Conservation (phyloP, 2,329 filamentous ascomycete species). For the Plenodomus biglobosus region DNA sequence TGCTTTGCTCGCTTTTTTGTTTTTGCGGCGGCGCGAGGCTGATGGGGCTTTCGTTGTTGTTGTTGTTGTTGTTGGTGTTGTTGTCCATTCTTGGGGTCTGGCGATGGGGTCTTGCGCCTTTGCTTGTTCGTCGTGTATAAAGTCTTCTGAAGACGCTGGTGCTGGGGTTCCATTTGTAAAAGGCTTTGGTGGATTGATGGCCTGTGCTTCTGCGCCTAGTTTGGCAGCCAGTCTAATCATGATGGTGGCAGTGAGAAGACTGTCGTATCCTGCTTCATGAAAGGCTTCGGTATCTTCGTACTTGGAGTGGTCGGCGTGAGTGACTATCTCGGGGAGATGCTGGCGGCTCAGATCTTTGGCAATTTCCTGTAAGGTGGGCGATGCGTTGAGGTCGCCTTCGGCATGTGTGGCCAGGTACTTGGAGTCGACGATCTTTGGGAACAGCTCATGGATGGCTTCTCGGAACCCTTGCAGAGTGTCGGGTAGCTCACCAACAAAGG, state of each 20-base stretch:
- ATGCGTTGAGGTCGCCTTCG: slow-evolving; percentile 55
- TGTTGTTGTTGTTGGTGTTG: slow-evolving; percentile 7
- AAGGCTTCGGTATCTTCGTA: slow-evolving; percentile 47
- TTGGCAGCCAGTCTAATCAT: slow-evolving; percentile 59
- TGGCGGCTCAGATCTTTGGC: slow-evolving; percentile 47
- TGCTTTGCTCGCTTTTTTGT: slow-evolving; percentile 11
- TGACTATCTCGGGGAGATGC: slow-evolving; percentile 47
- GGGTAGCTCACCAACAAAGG: slow-evolving; percentile 62
- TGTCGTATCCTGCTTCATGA: slow-evolving; percentile 67
- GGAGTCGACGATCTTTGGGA: slow-evolving; percentile 62
- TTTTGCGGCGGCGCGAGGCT: slow-evolving; percentile 1
- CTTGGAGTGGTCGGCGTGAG: slow-evolving; percentile 39
- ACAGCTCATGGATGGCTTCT: slow-evolving; percentile 53
- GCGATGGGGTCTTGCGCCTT: slow-evolving; percentile 19
- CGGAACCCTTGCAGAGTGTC: slow-evolving; percentile 57
- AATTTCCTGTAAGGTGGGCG: slow-evolving; percentile 53
- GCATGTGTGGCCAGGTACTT: slow-evolving; percentile 64
- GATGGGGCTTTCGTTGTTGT: slow-evolving; percentile 3
- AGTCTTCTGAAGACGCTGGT: slow-evolving; percentile 11
- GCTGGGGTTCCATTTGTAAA: neutral
- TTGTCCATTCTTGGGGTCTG: slow-evolving; percentile 1
- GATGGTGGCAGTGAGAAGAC: slow-evolving; percentile 61
- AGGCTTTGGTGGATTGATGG: neutral
- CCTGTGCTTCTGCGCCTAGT: slow-evolving; percentile 42
- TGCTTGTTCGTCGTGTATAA: slow-evolving; percentile 18